Evolutionary conservation across 2,329 filamentous ascomycete genomes (phyloP), one percentile per base, ranked within the genome.

Genomic region (Cordyceps sp.): DNA sequence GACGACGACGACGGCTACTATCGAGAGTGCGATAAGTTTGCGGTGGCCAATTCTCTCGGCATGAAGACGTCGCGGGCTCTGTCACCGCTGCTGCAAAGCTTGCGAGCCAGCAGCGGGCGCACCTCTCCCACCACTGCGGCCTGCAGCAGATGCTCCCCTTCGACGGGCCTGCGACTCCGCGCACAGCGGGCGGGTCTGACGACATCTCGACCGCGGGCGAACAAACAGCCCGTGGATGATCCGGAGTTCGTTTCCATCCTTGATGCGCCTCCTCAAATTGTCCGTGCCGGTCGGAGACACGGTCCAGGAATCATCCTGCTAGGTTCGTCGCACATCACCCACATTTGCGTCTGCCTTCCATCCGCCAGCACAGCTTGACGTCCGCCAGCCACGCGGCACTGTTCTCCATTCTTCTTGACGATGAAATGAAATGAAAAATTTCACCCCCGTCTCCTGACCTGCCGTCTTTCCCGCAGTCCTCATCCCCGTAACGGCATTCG

Each of bases 401-500:
- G n/a, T n/a, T n/a, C n/a, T n/a, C n/a, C n/a, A n/a, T n/a, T n/a
- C n/a, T n/a, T n/a, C n/a, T n/a, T n/a, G n/a, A n/a, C n/a, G n/a
- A n/a, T n/a, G n/a, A n/a, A n/a, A n/a, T n/a, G 5, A 4, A 26
- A 16, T 6, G n/a, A 26, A 26, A n/a, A n/a, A n/a, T n/a, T n/a
- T n/a, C n/a, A n/a, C n/a, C n/a, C n/a, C n/a, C 24, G 10, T 26
- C 9, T 15, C n/a, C 25, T 4, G 4, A 26, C n/a, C 24, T n/a
- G n/a, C n/a, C n/a, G n/a, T n/a, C 24, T 4, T n/a, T n/a, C 8
- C 15, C 10, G 13, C 44, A 64, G 82, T 83, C 26, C 58, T 93
- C 32, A 96, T 98, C 46, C 90, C 90, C 30, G 57, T 93, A 37
- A 94, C 86, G 1, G 84, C 90, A 10, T 93, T 98, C 54, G 62